Percentiles rank a stretch among this genome's conserved stretches.
Evolutionary conservation across 2,329 filamentous ascomycete genomes (phyloP).

Genomic region (Pseudogymnoascus verrucosus): DNA sequence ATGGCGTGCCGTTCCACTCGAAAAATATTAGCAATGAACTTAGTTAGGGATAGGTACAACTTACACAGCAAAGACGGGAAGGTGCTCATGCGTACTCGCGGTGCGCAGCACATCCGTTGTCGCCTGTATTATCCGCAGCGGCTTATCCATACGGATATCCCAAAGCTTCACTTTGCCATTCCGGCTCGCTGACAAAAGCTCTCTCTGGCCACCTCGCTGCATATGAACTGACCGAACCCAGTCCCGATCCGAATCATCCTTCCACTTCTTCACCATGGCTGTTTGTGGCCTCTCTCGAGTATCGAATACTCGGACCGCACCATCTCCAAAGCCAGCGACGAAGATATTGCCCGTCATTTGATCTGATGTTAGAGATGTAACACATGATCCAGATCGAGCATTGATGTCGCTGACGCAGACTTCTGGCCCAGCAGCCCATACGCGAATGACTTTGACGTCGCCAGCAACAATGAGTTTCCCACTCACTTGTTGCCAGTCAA

Average conservation of each 20-base stretch:
- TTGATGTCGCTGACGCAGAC: constrained; percentile 91
- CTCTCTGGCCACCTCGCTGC: constrained; percentile 87
- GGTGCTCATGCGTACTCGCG: constrained; percentile 88
- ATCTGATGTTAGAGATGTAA: constrained; percentile 91
- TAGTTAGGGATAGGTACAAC: constrained; percentile 31
- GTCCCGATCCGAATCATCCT: constrained; percentile 73
- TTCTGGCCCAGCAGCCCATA: constrained; percentile 93
- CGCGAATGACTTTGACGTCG: constrained; percentile 87
- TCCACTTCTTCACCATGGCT: constrained; percentile 94
- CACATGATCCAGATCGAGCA: constrained; percentile 87
- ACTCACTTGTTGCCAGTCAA: constrained; percentile 98
- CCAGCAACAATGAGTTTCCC: constrained; percentile 92
- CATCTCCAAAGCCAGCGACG: constrained; percentile 92
- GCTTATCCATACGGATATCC: constrained; percentile 84
- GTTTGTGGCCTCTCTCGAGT: constrained; percentile 75
- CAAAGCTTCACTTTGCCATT: constrained; percentile 93
- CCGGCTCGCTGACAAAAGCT: constrained; percentile 81
- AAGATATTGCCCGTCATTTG: constrained; percentile 97
- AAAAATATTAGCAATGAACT: constrained; percentile 19
- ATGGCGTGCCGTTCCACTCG: constrained; percentile 78
- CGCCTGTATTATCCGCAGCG: constrained; percentile 64
- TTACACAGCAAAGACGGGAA: constrained; percentile 91
- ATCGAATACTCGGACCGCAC: constrained; percentile 89
- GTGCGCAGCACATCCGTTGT: constrained; percentile 74
- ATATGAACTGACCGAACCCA: constrained; percentile 97